Percentiles rank a stretch among this genome's conserved stretches.
Evolutionary conservation across 495 filamentous ascomycete genomes (phyloP).

Genomic region (Penicillium coffeae): DNA sequence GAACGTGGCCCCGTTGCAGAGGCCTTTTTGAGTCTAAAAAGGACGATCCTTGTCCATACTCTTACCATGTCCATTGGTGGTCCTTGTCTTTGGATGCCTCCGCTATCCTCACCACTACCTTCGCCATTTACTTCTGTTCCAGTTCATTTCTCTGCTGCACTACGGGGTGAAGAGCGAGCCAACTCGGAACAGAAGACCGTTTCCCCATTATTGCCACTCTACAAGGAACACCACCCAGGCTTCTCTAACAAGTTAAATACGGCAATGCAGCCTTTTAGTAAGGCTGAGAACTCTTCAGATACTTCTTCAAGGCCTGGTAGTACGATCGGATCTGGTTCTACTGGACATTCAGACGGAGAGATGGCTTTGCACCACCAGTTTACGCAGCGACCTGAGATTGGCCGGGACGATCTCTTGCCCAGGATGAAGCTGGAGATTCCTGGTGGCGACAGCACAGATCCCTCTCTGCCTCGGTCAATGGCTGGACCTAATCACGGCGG

Average conservation of each 20-base stretch:
- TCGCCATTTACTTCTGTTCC: conserved; percentile 35
- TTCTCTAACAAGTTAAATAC: conserved; percentile 9
- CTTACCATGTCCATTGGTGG: conserved; percentile 43
- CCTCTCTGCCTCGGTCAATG: conserved; percentile 15
- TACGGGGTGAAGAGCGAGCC: conserved; percentile 33
- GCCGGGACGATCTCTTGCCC: conserved; percentile 16
- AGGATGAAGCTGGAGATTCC: conserved; percentile 23
- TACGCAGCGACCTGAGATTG: conserved; percentile 1
- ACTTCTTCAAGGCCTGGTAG: conserved; percentile 15
- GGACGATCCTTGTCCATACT: conserved; percentile 1
- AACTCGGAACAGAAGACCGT: conserved; percentile 17
- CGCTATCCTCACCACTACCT: conserved; percentile 33
- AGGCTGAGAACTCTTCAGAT: conserved; percentile 37
- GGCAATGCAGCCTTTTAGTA: conserved; percentile 32
- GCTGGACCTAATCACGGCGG: conserved; percentile 12
- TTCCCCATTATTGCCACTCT: conserved; percentile 18
- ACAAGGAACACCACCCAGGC: conserved; percentile 22
- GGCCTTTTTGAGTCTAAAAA: conserved; percentile 1
- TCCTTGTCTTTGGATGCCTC: conserved; percentile 41
- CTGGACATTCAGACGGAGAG: conserved; percentile 19
- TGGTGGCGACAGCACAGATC: conserved; percentile 3
- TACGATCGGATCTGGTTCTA: conserved; percentile 9
- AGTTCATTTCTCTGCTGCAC: conserved; percentile 31
- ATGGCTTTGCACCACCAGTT: conserved; percentile 1
- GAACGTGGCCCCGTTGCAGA: not conserved